Evolutionary conservation across 768 basidiomycete species (phyloP), one percentile per base, ranked within the genome.

Genomic region (Crucibulum laeve): DNA sequence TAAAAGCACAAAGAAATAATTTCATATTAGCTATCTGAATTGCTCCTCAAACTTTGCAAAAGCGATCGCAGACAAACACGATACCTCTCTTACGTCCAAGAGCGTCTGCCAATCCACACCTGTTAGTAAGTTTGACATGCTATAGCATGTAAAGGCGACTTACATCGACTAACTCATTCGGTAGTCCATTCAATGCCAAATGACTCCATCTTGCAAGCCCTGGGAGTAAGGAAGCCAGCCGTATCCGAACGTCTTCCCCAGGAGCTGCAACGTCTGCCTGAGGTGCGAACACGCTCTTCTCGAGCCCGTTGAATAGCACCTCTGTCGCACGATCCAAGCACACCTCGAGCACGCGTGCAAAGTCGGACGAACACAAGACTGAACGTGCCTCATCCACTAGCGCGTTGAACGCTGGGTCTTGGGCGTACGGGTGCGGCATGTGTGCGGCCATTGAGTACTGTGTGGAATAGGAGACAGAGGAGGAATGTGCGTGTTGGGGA

Each of bases 91-190:
- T 45, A 81, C 53, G 14, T 72, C 77, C 58, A 80, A 66, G 35
- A 90, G 53, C 45, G 74, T 78, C 87, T 89, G 53, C 1, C 34
- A 40, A 35, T 41, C 43, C 23, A 5, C 19, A 34, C 6, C 38
- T 32, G 13, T 21, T 23, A 38, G 11, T 22, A 42, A 34, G 25
- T 35, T 25, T 26, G 5, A 24, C 44, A 38, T 44, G 3, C 3
- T 14, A 34, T 34, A 41, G 30, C 44, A 44, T 38, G 44, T 13
- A 45, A 33, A 30, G 28, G 33, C 37, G 5, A 76, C 87, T 62
- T 57, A 91, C 91, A 67, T 93, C 90, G 21, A 91, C 76, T 50
- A 91, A 66, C 58, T 87, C 88, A 58, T 89, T 91, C 25, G 87
- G 89, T 43, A 84, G 58, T 14, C 76, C 77, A 49, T 79, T 74